Evolutionary conservation across 1,284 basidiomycete species (phyloP), one percentile per base, ranked within the genome.

Genomic region (Boletus sp.): DNA sequence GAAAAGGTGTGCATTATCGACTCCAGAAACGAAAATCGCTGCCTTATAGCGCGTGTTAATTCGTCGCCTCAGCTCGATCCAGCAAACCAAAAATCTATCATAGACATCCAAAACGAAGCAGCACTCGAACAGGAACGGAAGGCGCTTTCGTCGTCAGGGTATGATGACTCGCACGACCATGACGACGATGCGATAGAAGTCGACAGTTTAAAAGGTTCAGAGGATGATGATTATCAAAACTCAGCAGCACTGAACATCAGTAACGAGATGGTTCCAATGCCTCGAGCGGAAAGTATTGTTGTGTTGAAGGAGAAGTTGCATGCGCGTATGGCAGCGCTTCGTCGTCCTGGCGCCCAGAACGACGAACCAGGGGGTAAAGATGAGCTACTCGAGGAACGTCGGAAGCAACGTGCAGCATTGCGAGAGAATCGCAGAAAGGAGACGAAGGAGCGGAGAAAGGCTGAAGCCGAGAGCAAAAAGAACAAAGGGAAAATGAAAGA

Each of bases 401-500:
- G 93, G 64, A 75, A 75, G 66, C 86, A 91, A 66, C 78, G 92
- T 12, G 93, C 89, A 1, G 84, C 88, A 42, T 81, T 96, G 79
- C 80, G 94, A 31, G 94, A 96, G 71, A 81, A 86, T 59, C 77
- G 94, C 63, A 74, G 94, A 70, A 90, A 89, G 69, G 90, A 92
- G 77, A 90, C 91, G 24, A 89, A 82, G 71, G 93, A 94, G 75
- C 90, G 90, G 74, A 80, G 76, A 53, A 85, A 86, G 69, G 80
- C 84, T 56, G 84, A 81, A 64, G 67, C 71, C 36, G 76, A 74
- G 62, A 77, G 79, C 56, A 80, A 79, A 50, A 78, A 84, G 65
- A 77, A 75, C 42, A 85, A 83, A 64, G 62, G 72, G 69, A 67
- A 80, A 76, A 66, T 74, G 76, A 51, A 76, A 77, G 65, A 75